Conservation (phyloP, 169 alveolate species). For the Cryptosporidium ryanae region DNA sequence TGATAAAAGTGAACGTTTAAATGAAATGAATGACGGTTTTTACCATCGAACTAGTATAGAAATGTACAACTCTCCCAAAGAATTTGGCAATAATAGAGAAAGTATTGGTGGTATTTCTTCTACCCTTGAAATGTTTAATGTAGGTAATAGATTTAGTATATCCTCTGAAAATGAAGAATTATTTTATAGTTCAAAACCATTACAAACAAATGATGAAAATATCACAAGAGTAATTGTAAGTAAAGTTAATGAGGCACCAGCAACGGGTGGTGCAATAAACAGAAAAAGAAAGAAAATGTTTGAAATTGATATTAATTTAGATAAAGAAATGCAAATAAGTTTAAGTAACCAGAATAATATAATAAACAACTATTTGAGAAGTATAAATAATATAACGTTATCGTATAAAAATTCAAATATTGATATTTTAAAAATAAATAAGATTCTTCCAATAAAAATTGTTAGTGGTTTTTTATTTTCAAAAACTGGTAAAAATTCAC, state of each 20-base stretch:
- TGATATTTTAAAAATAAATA: conserved; percentile 21
- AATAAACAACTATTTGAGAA: not conserved
- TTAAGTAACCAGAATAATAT: not conserved
- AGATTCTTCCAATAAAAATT: conserved; percentile 7
- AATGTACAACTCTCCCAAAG: not conserved
- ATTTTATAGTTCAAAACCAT: not conserved
- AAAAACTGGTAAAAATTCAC: too few species aligned
- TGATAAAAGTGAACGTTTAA: not conserved
- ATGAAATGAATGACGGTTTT: not conserved
- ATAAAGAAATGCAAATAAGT: not conserved
- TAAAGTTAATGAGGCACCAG: conserved; percentile 1
- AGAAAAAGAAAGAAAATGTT: conserved; percentile 18
- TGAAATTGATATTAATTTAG: conserved; percentile 28
- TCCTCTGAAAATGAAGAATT: conserved; percentile 9
- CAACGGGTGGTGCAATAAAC: not conserved
- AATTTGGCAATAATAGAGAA: conserved; percentile 10
- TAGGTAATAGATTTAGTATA: conserved; percentile 21
- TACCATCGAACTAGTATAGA: conserved; percentile 22
- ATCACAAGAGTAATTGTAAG: not conserved
- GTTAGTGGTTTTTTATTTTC: not conserved
- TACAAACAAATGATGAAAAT: not conserved
- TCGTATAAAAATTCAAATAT: conserved; percentile 13
- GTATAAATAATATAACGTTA: not conserved
- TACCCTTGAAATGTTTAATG: conserved; percentile 10
- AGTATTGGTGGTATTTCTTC: conserved; percentile 67